phyloP scores from a whole-genome alignment of 2,329 filamentous ascomycete genomes.

The Colletotrichum sp. region DNA sequence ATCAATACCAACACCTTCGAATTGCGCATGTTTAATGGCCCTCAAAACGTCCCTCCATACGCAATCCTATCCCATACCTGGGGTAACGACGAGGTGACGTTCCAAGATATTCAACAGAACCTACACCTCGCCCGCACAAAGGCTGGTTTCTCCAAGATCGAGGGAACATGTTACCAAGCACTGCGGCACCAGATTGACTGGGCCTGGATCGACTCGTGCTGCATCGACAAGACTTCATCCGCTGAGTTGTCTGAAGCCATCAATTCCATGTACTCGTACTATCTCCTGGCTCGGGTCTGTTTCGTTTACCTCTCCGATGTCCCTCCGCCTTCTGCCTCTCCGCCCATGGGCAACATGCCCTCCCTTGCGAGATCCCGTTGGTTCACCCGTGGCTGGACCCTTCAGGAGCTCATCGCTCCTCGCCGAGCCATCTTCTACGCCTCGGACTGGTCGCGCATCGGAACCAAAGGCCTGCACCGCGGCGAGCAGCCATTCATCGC shows the following conservation, averaged over 20 bases:
- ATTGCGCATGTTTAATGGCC: not conserved
- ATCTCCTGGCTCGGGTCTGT: conserved; percentile 20
- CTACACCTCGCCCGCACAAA: not conserved
- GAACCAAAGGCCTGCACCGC: not conserved
- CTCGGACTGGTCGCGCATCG: conserved; percentile 24
- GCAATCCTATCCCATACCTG: conserved; percentile 36
- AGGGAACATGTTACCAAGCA: conserved; percentile 19
- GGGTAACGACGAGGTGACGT: conserved; percentile 28
- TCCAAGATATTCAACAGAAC: conserved; percentile 27
- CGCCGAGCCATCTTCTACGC: conserved; percentile 27
- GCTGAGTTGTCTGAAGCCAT: conserved; percentile 23
- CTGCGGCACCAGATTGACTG: conserved; percentile 12
- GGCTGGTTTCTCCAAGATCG: conserved; percentile 20
- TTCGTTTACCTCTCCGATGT: conserved; percentile 23
- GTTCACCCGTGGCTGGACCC: conserved; percentile 23
- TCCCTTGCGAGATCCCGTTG: conserved; percentile 6
- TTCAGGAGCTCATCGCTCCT: conserved; percentile 28
- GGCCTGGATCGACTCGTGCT: conserved; percentile 22
- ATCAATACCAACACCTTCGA: conserved; percentile 9
- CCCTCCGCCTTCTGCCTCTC: not conserved
- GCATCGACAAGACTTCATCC: conserved; percentile 18
- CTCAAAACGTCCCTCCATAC: conserved; percentile 24
- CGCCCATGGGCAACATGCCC: not conserved
- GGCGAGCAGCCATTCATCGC: conserved; percentile 6
- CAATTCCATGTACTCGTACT: conserved; percentile 26